phyloP scores from a whole-genome alignment of 73 alveolate genomes.

The Paramecium octaurelia region DNA sequence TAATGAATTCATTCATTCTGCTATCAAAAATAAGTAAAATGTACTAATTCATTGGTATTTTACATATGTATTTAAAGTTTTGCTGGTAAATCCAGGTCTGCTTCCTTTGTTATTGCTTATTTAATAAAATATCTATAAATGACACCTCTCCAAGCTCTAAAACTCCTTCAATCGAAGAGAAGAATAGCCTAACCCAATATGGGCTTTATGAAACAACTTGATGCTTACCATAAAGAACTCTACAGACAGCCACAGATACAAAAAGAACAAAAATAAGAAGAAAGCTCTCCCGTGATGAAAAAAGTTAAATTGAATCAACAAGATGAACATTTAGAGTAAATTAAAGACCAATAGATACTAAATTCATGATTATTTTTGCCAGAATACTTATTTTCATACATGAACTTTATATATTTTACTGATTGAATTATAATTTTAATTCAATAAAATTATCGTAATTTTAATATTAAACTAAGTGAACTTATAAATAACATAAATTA shows the following conservation, averaged over 20 bases:
- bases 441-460: not conserved
- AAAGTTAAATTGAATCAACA: not conserved
- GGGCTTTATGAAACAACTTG: conserved; percentile 11
- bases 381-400: not conserved
- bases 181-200: conserved; percentile 2
- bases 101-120: conserved; percentile 34
- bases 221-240: conserved; percentile 2
- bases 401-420: not conserved
- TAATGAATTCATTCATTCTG: not conserved
- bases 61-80: not conserved
- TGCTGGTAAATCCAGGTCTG: conserved; percentile 43
- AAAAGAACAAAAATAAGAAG: not conserved
- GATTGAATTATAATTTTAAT: not conserved
- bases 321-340: not conserved
- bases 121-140: conserved; percentile 6
- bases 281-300: not conserved
- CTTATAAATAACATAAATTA: not conserved
- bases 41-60: not conserved
- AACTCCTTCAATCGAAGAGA: not conserved
- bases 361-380: not conserved
- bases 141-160: not conserved
- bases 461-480: not conserved
- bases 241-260: conserved; percentile 27
- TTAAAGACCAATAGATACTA: not conserved
- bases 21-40: not conserved